Conservation (phyloP, 768 basidiomycete genomes). For the Leccinum variicolor region DNA sequence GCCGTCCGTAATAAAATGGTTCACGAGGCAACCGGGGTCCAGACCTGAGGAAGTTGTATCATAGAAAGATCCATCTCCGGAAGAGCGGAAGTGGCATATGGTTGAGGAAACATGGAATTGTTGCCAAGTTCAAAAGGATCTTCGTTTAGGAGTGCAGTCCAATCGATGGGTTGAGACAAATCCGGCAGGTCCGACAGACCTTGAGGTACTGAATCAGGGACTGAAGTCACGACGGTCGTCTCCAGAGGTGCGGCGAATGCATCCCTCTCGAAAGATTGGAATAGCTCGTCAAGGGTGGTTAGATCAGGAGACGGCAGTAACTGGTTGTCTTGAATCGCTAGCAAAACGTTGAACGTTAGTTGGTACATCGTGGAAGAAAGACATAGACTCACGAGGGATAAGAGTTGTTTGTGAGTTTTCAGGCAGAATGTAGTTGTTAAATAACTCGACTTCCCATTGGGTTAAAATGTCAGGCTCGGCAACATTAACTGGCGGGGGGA, state of each 20-base stretch:
- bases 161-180: constrained; percentile 8
- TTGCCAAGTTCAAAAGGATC: background rate
- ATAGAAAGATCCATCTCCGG: constrained; percentile 7
- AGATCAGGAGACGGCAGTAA: background rate
- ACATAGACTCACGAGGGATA: background rate
- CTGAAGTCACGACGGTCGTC: background rate
- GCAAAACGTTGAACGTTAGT: background rate
- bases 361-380: background rate
- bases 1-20: background rate
- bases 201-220: background rate
- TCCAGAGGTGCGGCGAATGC: background rate
- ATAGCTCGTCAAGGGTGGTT: background rate
- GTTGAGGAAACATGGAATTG: background rate
- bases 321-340: background rate
- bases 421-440: constrained; percentile 21
- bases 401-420: background rate
- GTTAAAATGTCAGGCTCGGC: constrained; percentile 22
- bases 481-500: background rate
- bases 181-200: background rate
- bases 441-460: constrained; percentile 33
- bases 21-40: background rate
- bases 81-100: background rate
- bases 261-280: background rate
- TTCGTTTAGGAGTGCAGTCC: constrained; percentile 8
- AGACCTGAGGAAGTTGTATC: constrained; percentile 3